Conservation (phyloP, 371 early-diverging fungal genomes). For the Mucor racemosus region DNA sequence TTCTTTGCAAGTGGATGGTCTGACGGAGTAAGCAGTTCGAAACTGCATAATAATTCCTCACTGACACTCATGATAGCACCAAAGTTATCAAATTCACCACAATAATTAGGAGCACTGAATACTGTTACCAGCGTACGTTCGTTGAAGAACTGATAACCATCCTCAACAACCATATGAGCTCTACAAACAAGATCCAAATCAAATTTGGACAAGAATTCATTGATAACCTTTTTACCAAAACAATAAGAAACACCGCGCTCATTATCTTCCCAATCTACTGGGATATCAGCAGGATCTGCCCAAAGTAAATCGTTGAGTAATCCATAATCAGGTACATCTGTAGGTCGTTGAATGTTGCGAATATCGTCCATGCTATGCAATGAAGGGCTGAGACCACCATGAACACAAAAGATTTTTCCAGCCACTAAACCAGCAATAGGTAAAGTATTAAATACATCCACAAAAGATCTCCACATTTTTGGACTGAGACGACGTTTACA, state of each 20-base stretch:
- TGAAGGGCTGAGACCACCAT: constrained; percentile 95
- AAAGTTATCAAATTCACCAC: constrained; percentile 98
- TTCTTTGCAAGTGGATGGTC: constrained; percentile 47
- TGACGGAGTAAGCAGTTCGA: constrained; percentile 63
- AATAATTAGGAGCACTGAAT: constrained; percentile 99
- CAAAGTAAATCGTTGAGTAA: constrained; percentile 89
- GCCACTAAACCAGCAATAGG: constrained; percentile 97
- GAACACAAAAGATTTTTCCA: constrained; percentile 97
- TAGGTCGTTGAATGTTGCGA: constrained; percentile 86
- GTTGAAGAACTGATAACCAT: constrained; percentile 99
- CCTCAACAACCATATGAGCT: constrained; percentile 98
- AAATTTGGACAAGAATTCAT: constrained; percentile 79
- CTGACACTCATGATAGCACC: constrained; percentile 98
- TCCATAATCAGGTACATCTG: constrained; percentile 97
- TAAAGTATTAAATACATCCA: constrained; percentile 97
- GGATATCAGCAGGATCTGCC: constrained; percentile 85
- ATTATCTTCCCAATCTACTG: constrained; percentile 94
- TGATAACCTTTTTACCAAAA: constrained; percentile 91
- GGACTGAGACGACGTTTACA: constrained; percentile 95
- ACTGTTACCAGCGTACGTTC: constrained; percentile 95
- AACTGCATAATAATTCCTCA: constrained; percentile 91
- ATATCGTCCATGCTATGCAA: constrained; percentile 94
- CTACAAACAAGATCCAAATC: constrained; percentile 94
- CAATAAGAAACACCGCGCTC: constrained; percentile 97
- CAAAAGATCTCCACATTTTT: constrained; percentile 97